Evolutionary conservation across 108 stramenopile genomes (phyloP).

Genomic region (Halocafeteria seosinensis): DNA sequence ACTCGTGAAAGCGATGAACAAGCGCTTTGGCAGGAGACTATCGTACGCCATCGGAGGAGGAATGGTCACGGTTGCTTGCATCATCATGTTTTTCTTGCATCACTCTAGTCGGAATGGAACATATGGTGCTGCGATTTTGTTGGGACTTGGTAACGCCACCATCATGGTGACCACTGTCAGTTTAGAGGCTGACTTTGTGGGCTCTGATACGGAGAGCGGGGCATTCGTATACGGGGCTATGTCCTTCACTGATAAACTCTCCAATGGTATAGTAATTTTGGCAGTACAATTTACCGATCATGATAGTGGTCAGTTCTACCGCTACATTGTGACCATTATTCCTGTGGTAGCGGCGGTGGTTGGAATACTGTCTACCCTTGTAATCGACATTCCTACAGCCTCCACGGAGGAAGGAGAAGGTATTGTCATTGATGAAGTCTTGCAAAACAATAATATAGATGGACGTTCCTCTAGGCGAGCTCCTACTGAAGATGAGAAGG

Average conservation of each 20-base stretch:
- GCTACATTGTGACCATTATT: no score
- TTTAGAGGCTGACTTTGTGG: not conserved
- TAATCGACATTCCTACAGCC: no score
- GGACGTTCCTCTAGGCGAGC: no score
- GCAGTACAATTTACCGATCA: not conserved
- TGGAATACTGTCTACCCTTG: no score
- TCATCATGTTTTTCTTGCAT: not conserved
- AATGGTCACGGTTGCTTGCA: not conserved
- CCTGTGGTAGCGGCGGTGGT: no score
- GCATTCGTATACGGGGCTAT: not conserved
- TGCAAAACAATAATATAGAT: no score
- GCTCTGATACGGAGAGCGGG: not conserved
- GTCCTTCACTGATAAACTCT: not conserved
- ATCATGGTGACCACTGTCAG: not conserved
- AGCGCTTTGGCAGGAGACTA: not conserved
- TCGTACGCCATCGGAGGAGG: not conserved
- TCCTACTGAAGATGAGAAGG: no score
- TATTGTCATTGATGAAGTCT: no score
- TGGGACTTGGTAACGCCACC: not conserved
- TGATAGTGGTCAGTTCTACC: no score
- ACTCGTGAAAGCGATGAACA: not conserved
- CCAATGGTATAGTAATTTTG: not conserved
- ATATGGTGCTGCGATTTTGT: not conserved
- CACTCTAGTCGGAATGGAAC: no score
- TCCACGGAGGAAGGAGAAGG: no score